These are phyloP conservation scores for Acrocalymma vagum DNA, from an alignment of 2,329 filamentous ascomycete genomes.

Conservation along the genomic window DNA sequence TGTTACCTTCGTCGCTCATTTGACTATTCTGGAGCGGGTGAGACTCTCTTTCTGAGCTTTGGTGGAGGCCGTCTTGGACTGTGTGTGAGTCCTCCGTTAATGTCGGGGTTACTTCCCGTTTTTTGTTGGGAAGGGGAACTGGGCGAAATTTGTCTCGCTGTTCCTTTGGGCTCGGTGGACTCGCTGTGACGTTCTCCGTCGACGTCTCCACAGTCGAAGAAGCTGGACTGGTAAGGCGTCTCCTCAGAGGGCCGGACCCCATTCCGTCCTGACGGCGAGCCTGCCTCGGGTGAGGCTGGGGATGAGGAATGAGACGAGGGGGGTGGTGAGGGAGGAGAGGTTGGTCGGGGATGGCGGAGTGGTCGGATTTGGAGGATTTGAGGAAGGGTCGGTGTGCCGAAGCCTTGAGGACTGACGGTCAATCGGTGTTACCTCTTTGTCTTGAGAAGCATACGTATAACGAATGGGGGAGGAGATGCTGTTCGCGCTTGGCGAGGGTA, in stretches of 20 bases:
- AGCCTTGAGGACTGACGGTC: too few relatives aligned
- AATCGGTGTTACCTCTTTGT: too few relatives aligned
- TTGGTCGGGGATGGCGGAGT: constrained; percentile 20
- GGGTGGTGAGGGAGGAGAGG: constrained; percentile 14
- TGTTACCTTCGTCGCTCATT: constrained; percentile 4
- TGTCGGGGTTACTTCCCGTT: constrained; percentile 4
- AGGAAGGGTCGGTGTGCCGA: constrained; percentile 8
- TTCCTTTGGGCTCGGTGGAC: constrained; percentile 33
- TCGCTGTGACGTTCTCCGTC: constrained; percentile 39
- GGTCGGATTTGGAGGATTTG: constrained; percentile 21
- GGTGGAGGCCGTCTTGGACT: constrained; percentile 44
- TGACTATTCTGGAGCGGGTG: constrained; percentile 29
- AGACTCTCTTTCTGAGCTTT: constrained; percentile 42
- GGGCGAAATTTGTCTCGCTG: too few relatives aligned
- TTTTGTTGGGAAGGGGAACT: too few relatives aligned
- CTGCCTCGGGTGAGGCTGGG: constrained; percentile 31
- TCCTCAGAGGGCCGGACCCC: constrained; percentile 42
- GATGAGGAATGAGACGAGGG: constrained; percentile 13
- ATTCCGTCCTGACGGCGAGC: constrained; percentile 41
- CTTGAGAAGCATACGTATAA: too few relatives aligned
- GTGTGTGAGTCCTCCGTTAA: constrained; percentile 25
- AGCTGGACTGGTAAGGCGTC: constrained; percentile 45
- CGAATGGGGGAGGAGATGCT: too few relatives aligned
- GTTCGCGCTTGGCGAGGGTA: too few relatives aligned
- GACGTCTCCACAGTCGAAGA: constrained; percentile 44